These are phyloP conservation scores for Auriscalpium orientale DNA, from an alignment of 768 basidiomycete species.

Conservation along the genomic window DNA sequence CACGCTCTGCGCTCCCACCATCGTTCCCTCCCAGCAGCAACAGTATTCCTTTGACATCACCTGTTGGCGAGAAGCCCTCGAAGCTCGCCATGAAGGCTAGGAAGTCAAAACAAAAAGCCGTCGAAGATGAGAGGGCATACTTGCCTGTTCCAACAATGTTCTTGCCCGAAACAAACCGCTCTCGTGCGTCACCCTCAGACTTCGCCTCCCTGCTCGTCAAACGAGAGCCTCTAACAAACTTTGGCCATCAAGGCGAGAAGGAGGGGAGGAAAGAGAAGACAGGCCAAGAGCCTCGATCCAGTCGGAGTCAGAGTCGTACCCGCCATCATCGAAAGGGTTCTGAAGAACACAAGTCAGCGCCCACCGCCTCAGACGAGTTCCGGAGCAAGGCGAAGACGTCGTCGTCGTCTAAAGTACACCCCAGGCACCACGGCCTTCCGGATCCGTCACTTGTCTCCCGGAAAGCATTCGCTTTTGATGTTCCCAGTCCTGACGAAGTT, in stretches of 20 bases:
- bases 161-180: conserved; percentile 39
- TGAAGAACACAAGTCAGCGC: not conserved
- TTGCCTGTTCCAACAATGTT: conserved; percentile 49
- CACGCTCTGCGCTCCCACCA: conserved; percentile 18
- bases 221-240: conserved; percentile 10
- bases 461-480: conserved; percentile 57
- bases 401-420: conserved; percentile 4
- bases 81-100: conserved; percentile 74
- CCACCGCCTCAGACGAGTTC: conserved; percentile 3
- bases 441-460: conserved; percentile 6
- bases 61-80: conserved; percentile 42
- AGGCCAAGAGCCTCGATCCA: conserved; percentile 1
- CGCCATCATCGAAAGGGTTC: not conserved
- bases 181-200: conserved; percentile 71
- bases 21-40: conserved; percentile 13
- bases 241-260: conserved; percentile 14
- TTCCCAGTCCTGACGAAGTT: conserved; percentile 88
- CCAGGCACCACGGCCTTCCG: not conserved
- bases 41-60: conserved; percentile 11
- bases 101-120: conserved; percentile 35
- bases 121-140: conserved; percentile 32
- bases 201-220: conserved; percentile 37
- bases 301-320: not conserved
- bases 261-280: conserved; percentile 8
- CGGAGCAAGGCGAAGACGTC: conserved; percentile 2